These are phyloP conservation scores for Colletotrichum higginsianum DNA, from an alignment of 2,329 filamentous ascomycete species.

Conservation along the genomic window DNA sequence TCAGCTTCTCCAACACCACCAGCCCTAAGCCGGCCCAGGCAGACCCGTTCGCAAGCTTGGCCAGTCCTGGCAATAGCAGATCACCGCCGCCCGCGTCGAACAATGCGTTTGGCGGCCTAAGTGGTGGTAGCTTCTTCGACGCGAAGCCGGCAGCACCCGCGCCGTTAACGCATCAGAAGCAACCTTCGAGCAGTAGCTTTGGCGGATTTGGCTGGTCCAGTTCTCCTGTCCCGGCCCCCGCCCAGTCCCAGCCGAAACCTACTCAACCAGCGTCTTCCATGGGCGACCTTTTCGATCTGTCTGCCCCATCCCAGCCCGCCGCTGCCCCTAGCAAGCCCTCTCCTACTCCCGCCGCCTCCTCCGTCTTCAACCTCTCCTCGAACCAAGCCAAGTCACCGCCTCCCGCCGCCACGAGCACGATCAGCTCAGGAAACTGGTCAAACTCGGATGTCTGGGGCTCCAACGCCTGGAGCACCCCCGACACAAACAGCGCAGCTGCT, in stretches of 20 bases:
- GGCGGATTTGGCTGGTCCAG: conserved; percentile 77
- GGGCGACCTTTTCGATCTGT: conserved; percentile 87
- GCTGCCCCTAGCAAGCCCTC: conserved; percentile 54
- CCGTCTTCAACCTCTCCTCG: conserved; percentile 86
- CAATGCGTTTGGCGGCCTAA: conserved; percentile 66
- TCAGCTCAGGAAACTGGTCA: conserved; percentile 58
- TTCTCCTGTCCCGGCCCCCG: conserved; percentile 57
- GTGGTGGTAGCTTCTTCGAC: conserved; percentile 89
- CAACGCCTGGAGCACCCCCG: conserved; percentile 84
- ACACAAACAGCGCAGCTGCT: conserved; percentile 67
- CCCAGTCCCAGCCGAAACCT: conserved; percentile 57
- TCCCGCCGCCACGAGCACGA: conserved; percentile 50
- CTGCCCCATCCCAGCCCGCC: conserved; percentile 61
- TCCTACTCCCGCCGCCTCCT: conserved; percentile 64
- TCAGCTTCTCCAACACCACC: conserved; percentile 60
- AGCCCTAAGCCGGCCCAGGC: conserved; percentile 63
- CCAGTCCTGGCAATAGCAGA: conserved; percentile 54
- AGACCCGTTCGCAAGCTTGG: conserved; percentile 75
- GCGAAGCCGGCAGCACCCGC: conserved; percentile 74
- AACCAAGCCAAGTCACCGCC: conserved; percentile 60
- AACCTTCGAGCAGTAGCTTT: conserved; percentile 72
- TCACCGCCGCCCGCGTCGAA: conserved; percentile 54
- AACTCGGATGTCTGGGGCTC: conserved; percentile 86
- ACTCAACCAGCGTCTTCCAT: conserved; percentile 69
- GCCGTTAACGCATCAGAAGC: conserved; percentile 63